A percentile compares a stretch with the other conserved stretches of the same genome.
Evolutionary conservation across 208 protist species (phyloP).

Genomic region (Trypanosoma avium): DNA sequence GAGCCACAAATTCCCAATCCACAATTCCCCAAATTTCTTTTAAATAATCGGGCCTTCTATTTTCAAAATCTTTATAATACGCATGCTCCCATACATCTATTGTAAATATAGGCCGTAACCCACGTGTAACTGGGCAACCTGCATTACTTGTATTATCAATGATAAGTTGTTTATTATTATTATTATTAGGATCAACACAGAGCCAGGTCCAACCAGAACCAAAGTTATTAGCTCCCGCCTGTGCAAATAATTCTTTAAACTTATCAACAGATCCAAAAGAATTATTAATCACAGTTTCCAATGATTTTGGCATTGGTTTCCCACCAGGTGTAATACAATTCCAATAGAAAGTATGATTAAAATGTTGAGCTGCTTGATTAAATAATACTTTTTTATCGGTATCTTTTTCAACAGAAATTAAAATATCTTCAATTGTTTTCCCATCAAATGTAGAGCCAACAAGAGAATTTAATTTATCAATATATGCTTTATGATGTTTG

Average conservation of each 20-base stretch:
- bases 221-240: slow-evolving; percentile 87
- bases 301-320: slow-evolving; percentile 51
- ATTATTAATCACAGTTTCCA: slow-evolving; percentile 67
- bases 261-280: slow-evolving; percentile 83
- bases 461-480: slow-evolving; percentile 90
- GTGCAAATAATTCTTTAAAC: slow-evolving; percentile 89
- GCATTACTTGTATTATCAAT: slow-evolving; percentile 93
- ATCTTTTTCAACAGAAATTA: slow-evolving; percentile 40
- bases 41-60: slow-evolving; percentile 87
- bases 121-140: slow-evolving; percentile 69
- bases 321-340: slow-evolving; percentile 76
- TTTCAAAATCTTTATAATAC: slow-evolving; percentile 95
- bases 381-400: slow-evolving; percentile 76
- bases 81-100: slow-evolving; percentile 95
- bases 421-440: slow-evolving; percentile 86
- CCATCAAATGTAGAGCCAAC: slow-evolving; percentile 55
- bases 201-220: slow-evolving; percentile 95
- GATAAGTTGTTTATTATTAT: slow-evolving; percentile 62
- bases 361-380: slow-evolving; percentile 93
- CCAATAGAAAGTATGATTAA: slow-evolving; percentile 94
- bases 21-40: slow-evolving; percentile 88
- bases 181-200: slow-evolving; percentile 74
- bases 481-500: slow-evolving; percentile 93
- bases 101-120: slow-evolving; percentile 84
- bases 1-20: slow-evolving; percentile 87